Evolutionary conservation across 2,329 filamentous ascomycete species (phyloP).

Genomic region (Phaeoacremonium minimum): DNA sequence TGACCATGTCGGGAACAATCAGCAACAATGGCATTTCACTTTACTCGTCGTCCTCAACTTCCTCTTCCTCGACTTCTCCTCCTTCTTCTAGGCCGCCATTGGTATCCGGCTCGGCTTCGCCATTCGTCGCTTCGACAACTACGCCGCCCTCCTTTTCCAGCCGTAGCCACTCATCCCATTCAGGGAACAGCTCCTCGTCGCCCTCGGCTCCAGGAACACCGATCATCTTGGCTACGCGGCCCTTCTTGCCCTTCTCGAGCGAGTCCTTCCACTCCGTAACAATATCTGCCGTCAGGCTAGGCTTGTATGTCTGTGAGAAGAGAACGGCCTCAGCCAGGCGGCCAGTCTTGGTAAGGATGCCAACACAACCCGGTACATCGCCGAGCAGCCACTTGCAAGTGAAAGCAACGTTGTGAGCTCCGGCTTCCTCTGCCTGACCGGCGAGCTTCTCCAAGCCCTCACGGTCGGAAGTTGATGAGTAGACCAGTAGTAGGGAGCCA

Average conservation of each 20-base stretch:
- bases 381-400: slow-evolving; percentile 83
- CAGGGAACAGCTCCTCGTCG: slow-evolving; percentile 86
- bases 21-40: no score
- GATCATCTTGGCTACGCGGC: slow-evolving; percentile 76
- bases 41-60: slow-evolving; percentile 13
- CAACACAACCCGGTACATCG: slow-evolving; percentile 76
- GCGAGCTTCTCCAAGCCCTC: slow-evolving; percentile 71
- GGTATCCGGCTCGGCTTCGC: slow-evolving; percentile 15
- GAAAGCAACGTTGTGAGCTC: slow-evolving; percentile 90
- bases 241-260: slow-evolving; percentile 81
- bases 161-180: slow-evolving; percentile 88
- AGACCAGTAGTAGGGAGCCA: slow-evolving; percentile 80
- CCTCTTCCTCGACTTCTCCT: slow-evolving; percentile 18
- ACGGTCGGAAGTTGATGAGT: slow-evolving; percentile 79
- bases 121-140: slow-evolving; percentile 16
- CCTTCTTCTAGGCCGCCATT: slow-evolving; percentile 16
- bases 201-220: slow-evolving; percentile 66
- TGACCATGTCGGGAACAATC: no score
- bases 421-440: slow-evolving; percentile 67
- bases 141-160: slow-evolving; percentile 69
- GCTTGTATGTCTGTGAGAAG: slow-evolving; percentile 94
- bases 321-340: slow-evolving; percentile 82
- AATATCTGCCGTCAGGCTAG: slow-evolving; percentile 63
- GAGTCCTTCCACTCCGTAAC: slow-evolving; percentile 77
- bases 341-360: slow-evolving; percentile 73